Conservation (phyloP, 768 basidiomycete species). For the Boletales sp. region DNA sequence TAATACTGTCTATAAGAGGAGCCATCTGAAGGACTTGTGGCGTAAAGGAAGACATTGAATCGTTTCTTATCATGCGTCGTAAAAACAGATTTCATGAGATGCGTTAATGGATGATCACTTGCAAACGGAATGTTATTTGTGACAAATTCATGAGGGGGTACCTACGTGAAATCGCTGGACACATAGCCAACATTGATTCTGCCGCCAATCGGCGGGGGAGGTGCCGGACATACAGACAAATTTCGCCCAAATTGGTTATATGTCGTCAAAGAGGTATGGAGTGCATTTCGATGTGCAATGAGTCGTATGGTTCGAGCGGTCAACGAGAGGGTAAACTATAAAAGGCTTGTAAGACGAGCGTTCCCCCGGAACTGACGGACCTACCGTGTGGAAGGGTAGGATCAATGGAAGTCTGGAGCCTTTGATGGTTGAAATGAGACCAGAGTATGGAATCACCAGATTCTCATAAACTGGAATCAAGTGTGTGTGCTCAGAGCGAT, state of each 20-base stretch:
- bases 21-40: conserved; percentile 45
- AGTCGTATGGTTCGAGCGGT: conserved; percentile 39
- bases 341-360: not conserved
- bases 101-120: conserved; percentile 50
- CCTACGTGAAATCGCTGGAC: conserved; percentile 45
- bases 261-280: conserved; percentile 42
- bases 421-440: conserved; percentile 22
- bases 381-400: conserved; percentile 48
- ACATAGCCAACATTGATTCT: conserved; percentile 48
- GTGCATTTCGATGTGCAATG: conserved; percentile 45
- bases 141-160: not conserved
- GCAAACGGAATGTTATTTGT: not conserved
- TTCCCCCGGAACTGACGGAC: conserved; percentile 6
- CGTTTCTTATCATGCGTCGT: conserved; percentile 36
- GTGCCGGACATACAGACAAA: conserved; percentile 38
- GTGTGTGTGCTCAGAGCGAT: conserved; percentile 14
- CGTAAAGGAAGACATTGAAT: conserved; percentile 45
- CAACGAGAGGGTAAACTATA: conserved; percentile 46
- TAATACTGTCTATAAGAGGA: conserved; percentile 43
- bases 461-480: conserved; percentile 5
- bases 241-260: conserved; percentile 30
- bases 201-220: conserved; percentile 36
- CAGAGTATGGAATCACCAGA: conserved; percentile 14
- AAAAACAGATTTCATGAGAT: conserved; percentile 52
- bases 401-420: conserved; percentile 37